These are phyloP conservation scores for Arctostaphylos glauca DNA, from an alignment of 148 eudicot genomes.

Conservation along the genomic window DNA sequence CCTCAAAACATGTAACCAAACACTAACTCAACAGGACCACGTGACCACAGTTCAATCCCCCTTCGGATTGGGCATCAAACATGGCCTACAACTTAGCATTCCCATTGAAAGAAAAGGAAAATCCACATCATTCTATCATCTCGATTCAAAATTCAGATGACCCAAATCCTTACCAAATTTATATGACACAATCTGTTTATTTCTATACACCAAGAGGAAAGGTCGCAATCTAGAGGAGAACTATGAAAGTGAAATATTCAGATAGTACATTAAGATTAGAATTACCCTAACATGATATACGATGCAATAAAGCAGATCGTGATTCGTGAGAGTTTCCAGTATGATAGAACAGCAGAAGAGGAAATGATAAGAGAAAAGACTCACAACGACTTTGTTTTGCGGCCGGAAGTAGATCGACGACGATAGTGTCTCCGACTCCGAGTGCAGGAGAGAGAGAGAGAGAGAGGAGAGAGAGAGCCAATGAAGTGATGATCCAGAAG, in stretches of 20 bases:
- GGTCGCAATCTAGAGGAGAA: not conserved
- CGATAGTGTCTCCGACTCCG: not conserved
- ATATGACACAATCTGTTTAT: not conserved
- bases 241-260: not conserved
- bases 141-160: not conserved
- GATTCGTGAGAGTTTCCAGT: not conserved
- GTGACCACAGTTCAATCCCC: not conserved
- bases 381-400: not conserved
- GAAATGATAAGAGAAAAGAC: not conserved
- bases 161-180: not conserved
- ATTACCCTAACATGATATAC: not conserved
- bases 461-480: conserved; percentile 1
- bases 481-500: not conserved
- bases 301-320: not conserved
- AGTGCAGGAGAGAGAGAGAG: not conserved
- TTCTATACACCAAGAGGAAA: not conserved
- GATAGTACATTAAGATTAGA: not conserved
- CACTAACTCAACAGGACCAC: too few relatives aligned
- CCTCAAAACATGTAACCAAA: too few relatives aligned
- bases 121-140: not conserved
- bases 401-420: conserved; percentile 9
- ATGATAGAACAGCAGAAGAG: not conserved
- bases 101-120: not conserved
- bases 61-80: not conserved
- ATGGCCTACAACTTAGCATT: not conserved